Base-by-base conservation (phyloP, 495 filamentous ascomycete species). In the Niebla homalea region DNA sequence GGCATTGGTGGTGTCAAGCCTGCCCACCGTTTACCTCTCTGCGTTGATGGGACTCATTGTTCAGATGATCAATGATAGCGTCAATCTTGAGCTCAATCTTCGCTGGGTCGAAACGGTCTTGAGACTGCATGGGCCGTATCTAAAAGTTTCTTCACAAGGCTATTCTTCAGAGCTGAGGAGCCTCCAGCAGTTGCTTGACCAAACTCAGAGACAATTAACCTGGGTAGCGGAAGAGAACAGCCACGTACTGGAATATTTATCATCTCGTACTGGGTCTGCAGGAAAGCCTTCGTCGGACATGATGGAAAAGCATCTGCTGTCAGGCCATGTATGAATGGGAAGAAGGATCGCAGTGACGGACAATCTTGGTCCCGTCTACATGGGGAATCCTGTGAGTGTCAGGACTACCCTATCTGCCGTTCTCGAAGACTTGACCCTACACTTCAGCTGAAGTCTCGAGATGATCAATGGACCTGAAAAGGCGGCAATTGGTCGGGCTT, bases 81-180 rank as follows among this genome's bases (percentile, higher is more conserved):
- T 89, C 2, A 89, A 94, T 68, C 70, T 98, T 18, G 92, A 98
- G 64, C 92, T 95, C 66, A 89, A 90, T 61, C 67, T 98, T 49
- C 62, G 88, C 14, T 98, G 92, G 92, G 81, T 96, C 54, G 84
- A 90, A 62, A 76, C 82, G n/a, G 62, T 96, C 25, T 70, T 96
- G 51, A 80, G 80, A 54, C 76, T 71, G 52, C 92, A 95, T 63
- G 92, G 92, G 25, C 71, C 81, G 18, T 85, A 83, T 70, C 67
- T 97, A 58, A 83, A 84, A 51, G 84, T 90, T 40, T 83, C 90
- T 61, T 70, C 77, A 14, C 79, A 74, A 11, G 79, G 79, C 52
- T 81, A 89, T 36, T 85, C 85, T 46, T 73, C 85, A 11, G 92
- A 96, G 62, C 68, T 96, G 51, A 77, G 92, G 48, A 71, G 80